Conservation (phyloP, 2,329 filamentous ascomycete genomes). For the Fusarium sacchari region DNA sequence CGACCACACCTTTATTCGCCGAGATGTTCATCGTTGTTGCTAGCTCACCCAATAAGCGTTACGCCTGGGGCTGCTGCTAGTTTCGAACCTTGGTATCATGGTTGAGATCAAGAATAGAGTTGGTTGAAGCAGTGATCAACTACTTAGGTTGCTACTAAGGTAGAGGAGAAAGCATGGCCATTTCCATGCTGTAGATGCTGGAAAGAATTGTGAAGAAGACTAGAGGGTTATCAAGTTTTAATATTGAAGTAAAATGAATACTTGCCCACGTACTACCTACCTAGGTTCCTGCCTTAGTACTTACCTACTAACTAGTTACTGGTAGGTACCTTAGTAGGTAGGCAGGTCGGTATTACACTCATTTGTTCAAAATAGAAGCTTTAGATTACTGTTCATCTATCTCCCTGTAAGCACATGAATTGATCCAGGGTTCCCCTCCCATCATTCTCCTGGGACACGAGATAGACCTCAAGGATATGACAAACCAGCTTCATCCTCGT, state of each 20-base stretch:
- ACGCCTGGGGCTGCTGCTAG: not conserved
- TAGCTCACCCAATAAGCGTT: slow-evolving; percentile 5
- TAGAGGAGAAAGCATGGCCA: not conserved
- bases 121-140: slow-evolving; percentile 22
- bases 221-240: not conserved
- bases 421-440: not conserved
- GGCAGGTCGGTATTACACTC: not conserved
- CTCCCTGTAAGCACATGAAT: not conserved
- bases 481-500: slow-evolving; percentile 23
- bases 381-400: not conserved
- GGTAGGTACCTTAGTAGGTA: too few species aligned
- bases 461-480: slow-evolving; percentile 1
- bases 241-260: not conserved
- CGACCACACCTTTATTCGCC: not conserved
- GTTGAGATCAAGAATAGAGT: slow-evolving; percentile 23
- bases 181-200: not conserved
- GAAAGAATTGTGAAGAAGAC: not conserved
- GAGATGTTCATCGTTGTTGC: not conserved
- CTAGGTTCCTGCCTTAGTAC: not conserved
- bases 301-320: too few species aligned
- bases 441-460: not conserved
- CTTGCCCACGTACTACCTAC: not conserved
- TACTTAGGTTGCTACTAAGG: not conserved
- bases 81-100: not conserved
- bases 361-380: not conserved